Percentiles rank a stretch among this genome's conserved stretches.
Conservation (phyloP, 148 eudicot genomes). For the Pouteria glomerata region DNA sequence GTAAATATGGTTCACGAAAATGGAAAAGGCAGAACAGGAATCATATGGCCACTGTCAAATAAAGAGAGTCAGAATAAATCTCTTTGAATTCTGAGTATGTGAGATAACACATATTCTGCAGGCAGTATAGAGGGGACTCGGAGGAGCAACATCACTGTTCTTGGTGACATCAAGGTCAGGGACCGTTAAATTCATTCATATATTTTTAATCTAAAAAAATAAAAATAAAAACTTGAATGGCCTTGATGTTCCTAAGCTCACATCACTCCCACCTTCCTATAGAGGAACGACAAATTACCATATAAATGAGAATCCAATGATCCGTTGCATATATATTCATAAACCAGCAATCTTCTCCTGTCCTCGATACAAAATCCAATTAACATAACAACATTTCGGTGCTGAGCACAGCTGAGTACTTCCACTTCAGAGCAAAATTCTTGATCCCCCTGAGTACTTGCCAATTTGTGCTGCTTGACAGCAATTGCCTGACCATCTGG, state of each 20-base stretch:
- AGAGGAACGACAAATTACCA: constrained; percentile 25
- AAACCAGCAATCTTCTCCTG: constrained; percentile 37
- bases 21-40: background rate
- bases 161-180: too few species aligned
- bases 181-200: too few species aligned
- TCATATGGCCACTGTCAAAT: background rate
- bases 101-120: too few species aligned
- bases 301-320: constrained; percentile 46
- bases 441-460: constrained; percentile 49
- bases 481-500: constrained; percentile 47
- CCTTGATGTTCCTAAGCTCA: too few species aligned
- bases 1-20: background rate
- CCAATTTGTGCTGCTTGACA: constrained; percentile 48
- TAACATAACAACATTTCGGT: constrained; percentile 42
- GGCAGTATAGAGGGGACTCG: too few species aligned
- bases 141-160: too few species aligned
- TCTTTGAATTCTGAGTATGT: background rate
- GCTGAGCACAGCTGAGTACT: constrained; percentile 50
- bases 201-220: too few species aligned
- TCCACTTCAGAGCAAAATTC: constrained; percentile 53
- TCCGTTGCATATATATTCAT: constrained; percentile 45
- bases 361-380: constrained; percentile 48
- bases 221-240: too few species aligned
- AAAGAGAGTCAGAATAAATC: background rate
- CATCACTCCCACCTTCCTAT: too few species aligned